Evolutionary conservation across 306 rosid genomes (phyloP), one percentile per base, ranked within the genome.

Genomic region (Cucumis cinereus): DNA sequence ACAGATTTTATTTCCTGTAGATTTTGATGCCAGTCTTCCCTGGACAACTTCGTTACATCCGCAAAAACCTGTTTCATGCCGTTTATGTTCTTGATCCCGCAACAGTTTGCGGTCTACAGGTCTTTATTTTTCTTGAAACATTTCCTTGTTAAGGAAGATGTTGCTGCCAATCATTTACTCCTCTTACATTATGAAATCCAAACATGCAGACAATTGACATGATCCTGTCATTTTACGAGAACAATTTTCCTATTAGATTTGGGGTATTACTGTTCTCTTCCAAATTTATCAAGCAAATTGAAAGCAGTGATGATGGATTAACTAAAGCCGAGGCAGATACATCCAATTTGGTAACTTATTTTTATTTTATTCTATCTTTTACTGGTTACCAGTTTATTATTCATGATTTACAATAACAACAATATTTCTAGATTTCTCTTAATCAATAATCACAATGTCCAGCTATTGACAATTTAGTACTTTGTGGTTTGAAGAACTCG

Each of bases 21-120:
- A 86, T 94, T 81, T 85, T 92, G 96, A 94, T 90, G 99, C 97
- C 99, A 33, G 96, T 87, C 69, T 94, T 89, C 86, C 99, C 97
- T 7, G 99, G 99, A 80, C 99, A 94, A 82, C 86, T 89, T 72
- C 97, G 99, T 6, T 89, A 92, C 69, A 89, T 94, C 61, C 99
- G 99, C 68, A 94, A 92, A 87, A 94, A 94, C 85, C 90, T 94
- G 77, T 94, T 86, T 85, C 93, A 94, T 86, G 95, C 96, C 38
- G 88, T 92, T 83, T 86, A 81, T 83, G 90, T 89, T 81, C 69
- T 94, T 88, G 99, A 94, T 83, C 99, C 99, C 16, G 92, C 88
- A 78, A 89, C 89, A 78, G 74, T 66, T 81, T 86, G 88, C 83
- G 96, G 97, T 81, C 91, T 90, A 63, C 92, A 92, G 99, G 99